These are phyloP conservation scores for Hawksworthiomyces lignivorus DNA, from an alignment of 2,329 filamentous ascomycete genomes.

Conservation along the genomic window DNA sequence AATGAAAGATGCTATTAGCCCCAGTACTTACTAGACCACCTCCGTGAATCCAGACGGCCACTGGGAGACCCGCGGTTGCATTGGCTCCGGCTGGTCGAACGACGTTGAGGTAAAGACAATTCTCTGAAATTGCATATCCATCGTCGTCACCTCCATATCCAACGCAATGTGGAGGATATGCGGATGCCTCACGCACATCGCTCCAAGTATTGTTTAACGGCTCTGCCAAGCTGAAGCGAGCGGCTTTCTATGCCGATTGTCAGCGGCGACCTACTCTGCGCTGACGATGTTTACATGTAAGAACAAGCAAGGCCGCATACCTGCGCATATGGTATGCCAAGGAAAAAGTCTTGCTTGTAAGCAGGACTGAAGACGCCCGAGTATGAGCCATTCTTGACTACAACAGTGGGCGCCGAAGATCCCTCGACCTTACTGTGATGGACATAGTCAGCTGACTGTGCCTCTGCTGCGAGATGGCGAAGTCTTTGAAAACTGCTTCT, in stretches of 20 bases:
- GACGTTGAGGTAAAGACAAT: slow-evolving; percentile 57
- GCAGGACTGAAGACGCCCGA: slow-evolving; percentile 23
- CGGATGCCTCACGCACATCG: slow-evolving; percentile 31
- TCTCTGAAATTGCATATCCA: slow-evolving; percentile 31
- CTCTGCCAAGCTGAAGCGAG: slow-evolving; percentile 26
- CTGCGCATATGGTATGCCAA: slow-evolving; percentile 50
- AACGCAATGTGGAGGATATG: slow-evolving; percentile 39
- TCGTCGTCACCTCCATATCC: slow-evolving; percentile 35
- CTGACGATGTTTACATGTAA: too few species aligned
- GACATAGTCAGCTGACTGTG: too few species aligned
- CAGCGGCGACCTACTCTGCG: too few species aligned
- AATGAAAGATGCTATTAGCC: too few species aligned
- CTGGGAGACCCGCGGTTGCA: slow-evolving; percentile 30
- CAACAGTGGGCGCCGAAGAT: slow-evolving; percentile 4
- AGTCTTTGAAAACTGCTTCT: too few species aligned
- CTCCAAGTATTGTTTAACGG: slow-evolving; percentile 33
- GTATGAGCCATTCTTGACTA: slow-evolving; percentile 29
- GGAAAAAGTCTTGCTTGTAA: slow-evolving; percentile 42
- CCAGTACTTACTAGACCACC: slow-evolving; percentile 19
- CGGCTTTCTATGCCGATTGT: slow-evolving; percentile 29
- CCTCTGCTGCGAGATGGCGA: too few species aligned
- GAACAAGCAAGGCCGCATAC: not conserved
- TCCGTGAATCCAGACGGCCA: slow-evolving; percentile 52
- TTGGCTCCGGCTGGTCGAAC: slow-evolving; percentile 43
- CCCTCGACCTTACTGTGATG: too few species aligned